Base-by-base conservation (phyloP, 768 basidiomycete genomes). In the Termitomyces sp. region DNA sequence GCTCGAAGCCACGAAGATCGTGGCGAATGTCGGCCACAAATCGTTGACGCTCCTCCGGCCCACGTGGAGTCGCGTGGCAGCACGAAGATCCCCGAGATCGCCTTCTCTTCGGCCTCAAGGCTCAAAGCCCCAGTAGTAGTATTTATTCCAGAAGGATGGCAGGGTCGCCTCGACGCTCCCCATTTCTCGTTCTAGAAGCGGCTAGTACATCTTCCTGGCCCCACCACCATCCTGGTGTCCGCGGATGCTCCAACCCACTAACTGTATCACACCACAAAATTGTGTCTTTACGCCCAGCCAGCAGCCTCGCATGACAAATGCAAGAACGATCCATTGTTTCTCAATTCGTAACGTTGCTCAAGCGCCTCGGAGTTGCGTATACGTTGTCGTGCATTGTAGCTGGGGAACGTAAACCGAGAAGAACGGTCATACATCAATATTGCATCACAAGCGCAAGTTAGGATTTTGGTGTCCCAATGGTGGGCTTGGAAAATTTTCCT, bases 61-160 rank as follows among this genome's bases (percentile, higher is more conserved):
- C 63, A 64, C 63, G 63, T 64, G 63, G 58, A 52, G 55, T 59
- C 62, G 58, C 58, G 55, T 59, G 62, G 62, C 52, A 33, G 51
- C 52, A 39, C 46, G 55, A 49, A 57, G 50, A 58, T 58, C 57
- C 45, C 57, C 54, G 56, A 38, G 57, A 49, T 49, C 45, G 57
- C 24, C 45, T 48, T 58, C 45, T 46, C 12, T 33, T 42, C 44
- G 40, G 42, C 32, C 40, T 32, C 44, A 39, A 35, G 7, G 15
- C 33, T 24, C 20, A n/a, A n/a, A n/a, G n/a, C n/a, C n/a, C n/a
- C n/a, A n/a, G n/a, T n/a, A n/a, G n/a, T 46, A 33, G 2, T 16
- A 2, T 57, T 57, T 36, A 44, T 35, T 24, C 36, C 57, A 35
- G 57, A 44, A 46, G 55, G 20, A 35, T 16, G 42, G 32, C 9